Evolutionary conservation across 352 stramenopile genomes (phyloP).

Genomic region (Globisporangium sylvaticum): DNA sequence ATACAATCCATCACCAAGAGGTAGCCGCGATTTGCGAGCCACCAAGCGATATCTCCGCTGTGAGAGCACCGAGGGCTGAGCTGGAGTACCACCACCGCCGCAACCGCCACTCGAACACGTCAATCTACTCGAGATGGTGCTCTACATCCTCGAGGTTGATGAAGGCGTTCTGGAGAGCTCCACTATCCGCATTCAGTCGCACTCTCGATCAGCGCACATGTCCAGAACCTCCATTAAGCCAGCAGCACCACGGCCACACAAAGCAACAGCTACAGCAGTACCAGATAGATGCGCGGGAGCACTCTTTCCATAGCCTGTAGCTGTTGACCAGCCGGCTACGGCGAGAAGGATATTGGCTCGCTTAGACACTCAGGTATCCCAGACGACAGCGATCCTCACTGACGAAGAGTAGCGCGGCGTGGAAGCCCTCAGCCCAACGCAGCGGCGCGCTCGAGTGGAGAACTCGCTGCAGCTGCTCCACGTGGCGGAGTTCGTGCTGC

Average conservation of each 20-base stretch:
- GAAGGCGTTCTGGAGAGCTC: neutral
- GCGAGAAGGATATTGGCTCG: too few species aligned
- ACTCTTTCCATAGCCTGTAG: neutral
- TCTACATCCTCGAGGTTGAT: conserved; percentile 1
- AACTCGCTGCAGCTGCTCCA: conserved; percentile 8
- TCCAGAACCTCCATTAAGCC: too few species aligned
- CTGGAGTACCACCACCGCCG: too few species aligned
- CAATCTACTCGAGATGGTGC: neutral
- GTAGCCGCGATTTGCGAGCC: too few species aligned
- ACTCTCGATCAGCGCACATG: too few species aligned
- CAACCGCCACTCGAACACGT: neutral
- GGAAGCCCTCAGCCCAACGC: neutral
- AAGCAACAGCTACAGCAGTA: too few species aligned
- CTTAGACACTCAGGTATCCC: too few species aligned
- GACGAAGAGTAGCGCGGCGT: neutral
- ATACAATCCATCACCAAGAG: too few species aligned
- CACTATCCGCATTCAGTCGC: neutral
- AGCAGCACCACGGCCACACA: neutral
- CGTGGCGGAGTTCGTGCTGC: conserved; percentile 12
- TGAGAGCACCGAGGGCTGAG: neutral
- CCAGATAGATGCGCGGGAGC: neutral
- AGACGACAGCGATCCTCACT: neutral
- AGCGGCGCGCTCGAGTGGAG: neutral
- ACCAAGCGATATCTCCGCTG: neutral
- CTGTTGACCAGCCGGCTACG: too few species aligned